Evolutionary conservation across 2,329 filamentous ascomycete species (phyloP).

Genomic region (Sporothrix protearum): DNA sequence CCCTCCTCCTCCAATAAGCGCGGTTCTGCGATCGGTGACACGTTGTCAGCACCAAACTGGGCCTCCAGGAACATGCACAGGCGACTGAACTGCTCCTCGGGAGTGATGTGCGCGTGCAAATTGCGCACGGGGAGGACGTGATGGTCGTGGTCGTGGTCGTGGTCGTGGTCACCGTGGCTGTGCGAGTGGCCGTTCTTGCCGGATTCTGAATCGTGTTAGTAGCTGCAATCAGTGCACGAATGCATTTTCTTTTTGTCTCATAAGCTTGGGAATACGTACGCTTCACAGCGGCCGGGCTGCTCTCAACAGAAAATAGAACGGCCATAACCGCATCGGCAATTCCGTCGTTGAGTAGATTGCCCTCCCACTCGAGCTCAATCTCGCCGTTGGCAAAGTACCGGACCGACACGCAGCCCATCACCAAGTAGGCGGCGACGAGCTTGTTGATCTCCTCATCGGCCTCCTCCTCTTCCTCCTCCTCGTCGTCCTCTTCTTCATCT

Average conservation of each 20-base stretch:
- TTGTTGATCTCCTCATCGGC: constrained; percentile 64
- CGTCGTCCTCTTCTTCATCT: constrained; percentile 37
- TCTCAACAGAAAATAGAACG: constrained; percentile 86
- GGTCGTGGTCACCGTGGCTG: constrained; percentile 40
- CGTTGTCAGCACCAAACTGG: constrained; percentile 83
- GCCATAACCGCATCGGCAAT: constrained; percentile 97
- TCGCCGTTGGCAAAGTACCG: constrained; percentile 72
- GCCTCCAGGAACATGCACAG: constrained; percentile 96
- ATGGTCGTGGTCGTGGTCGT: constrained; percentile 42
- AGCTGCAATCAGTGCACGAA: background rate
- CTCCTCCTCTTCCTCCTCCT: constrained; percentile 42
- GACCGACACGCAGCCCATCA: constrained; percentile 92
- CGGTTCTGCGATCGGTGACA: constrained; percentile 69
- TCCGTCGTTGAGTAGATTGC: constrained; percentile 94
- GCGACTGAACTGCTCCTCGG: constrained; percentile 74
- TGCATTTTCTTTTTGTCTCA: background rate
- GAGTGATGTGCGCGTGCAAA: constrained; percentile 66
- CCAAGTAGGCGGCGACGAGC: constrained; percentile 56
- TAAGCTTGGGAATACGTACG: constrained; percentile 50
- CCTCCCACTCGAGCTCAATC: constrained; percentile 93
- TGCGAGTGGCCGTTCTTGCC: constrained; percentile 50
- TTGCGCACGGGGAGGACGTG: constrained; percentile 53
- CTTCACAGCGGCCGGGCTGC: constrained; percentile 89
- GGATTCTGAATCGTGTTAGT: constrained; percentile 49
- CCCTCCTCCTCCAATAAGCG: constrained; percentile 46